Conservation (phyloP, 805 yeast species). For the Saccharomycopsis amapae region DNA sequence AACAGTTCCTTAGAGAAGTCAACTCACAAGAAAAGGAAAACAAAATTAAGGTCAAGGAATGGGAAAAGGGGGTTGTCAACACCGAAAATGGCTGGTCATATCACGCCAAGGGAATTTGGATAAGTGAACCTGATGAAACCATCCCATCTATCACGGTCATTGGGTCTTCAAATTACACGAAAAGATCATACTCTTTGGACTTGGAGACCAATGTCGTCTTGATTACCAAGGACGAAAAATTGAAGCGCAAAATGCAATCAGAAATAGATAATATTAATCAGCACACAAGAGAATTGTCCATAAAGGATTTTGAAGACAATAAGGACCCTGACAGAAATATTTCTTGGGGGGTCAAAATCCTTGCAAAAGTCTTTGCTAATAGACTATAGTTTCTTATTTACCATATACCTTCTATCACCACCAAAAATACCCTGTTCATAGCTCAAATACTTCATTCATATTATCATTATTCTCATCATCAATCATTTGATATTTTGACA, state of each 20-base stretch:
- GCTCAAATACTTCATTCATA: too few relatives aligned
- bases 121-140: conserved; percentile 47
- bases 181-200: conserved; percentile 81
- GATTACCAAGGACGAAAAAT: conserved; percentile 56
- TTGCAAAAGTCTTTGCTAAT: conserved; percentile 56
- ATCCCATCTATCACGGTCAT: conserved; percentile 70
- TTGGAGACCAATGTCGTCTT: conserved; percentile 82
- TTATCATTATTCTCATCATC: not conserved
- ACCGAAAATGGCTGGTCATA: conserved; percentile 89
- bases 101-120: conserved; percentile 96
- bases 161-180: conserved; percentile 92
- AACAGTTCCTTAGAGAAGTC: conserved; percentile 50
- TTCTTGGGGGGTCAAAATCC: conserved; percentile 55
- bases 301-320: conserved; percentile 48
- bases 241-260: conserved; percentile 47
- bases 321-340: conserved; percentile 53
- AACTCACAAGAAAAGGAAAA: conserved; percentile 1
- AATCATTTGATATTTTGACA: not conserved
- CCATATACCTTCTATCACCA: too few relatives aligned
- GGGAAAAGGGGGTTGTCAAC: conserved; percentile 83
- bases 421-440: too few relatives aligned
- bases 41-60: conserved; percentile 58
- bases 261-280: conserved; percentile 59
- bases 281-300: conserved; percentile 44
- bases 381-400: too few relatives aligned